A percentile compares a stretch with the other conserved stretches of the same genome.
phyloP scores from a whole-genome alignment of 139 green algal species.

The Haematococcus sp. region DNA sequence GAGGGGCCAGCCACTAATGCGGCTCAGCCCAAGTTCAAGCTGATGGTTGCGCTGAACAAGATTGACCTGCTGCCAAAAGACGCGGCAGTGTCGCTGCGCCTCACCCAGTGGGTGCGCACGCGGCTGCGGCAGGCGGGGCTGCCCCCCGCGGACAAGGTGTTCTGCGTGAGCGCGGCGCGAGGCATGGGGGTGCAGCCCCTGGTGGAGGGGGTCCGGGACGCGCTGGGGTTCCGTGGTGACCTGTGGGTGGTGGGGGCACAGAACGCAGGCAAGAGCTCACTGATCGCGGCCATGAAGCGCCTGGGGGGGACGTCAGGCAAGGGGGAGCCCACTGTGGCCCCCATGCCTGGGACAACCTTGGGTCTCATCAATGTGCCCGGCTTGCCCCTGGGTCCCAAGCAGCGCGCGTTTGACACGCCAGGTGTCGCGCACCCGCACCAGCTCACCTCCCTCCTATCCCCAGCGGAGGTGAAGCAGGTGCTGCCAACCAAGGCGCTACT shows the following conservation, averaged over 20 bases:
- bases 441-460: conserved; percentile 61
- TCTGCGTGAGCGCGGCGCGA: conserved; percentile 46
- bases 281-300: conserved; percentile 90
- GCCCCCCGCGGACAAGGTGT: conserved; percentile 42
- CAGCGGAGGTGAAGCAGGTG: conserved; percentile 40
- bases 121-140: conserved; percentile 53
- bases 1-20: not conserved
- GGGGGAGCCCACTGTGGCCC: conserved; percentile 74
- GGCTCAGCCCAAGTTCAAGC: conserved; percentile 34
- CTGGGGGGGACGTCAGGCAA: conserved; percentile 43
- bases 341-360: conserved; percentile 93
- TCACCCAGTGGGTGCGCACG: conserved; percentile 65
- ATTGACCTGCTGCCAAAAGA: conserved; percentile 85
- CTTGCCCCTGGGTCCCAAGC: conserved; percentile 69
- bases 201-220: conserved; percentile 24
- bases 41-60: conserved; percentile 95
- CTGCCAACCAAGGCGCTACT: conserved; percentile 69
- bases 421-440: conserved; percentile 90
- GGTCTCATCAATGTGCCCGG: conserved; percentile 72
- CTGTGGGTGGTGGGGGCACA: conserved; percentile 93
- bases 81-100: conserved; percentile 28
- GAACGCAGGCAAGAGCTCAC: conserved; percentile 89
- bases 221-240: conserved; percentile 68
- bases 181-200: conserved; percentile 38
- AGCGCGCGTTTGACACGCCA: conserved; percentile 88